Conservation (phyloP, 768 basidiomycete species). For the Mycena vulgaris region DNA sequence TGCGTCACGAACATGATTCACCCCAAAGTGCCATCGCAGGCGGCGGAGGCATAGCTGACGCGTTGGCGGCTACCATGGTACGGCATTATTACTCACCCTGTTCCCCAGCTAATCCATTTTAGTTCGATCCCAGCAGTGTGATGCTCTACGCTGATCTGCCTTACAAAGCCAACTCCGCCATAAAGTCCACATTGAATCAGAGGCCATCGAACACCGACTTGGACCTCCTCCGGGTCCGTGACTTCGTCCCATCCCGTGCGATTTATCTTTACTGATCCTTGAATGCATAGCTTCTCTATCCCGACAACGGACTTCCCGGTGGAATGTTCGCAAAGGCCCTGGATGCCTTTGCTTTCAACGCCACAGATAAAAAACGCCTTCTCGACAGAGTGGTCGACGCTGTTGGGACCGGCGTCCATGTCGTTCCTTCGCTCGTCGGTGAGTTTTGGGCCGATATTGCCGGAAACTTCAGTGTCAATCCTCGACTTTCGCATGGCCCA, state of each 20-base stretch:
- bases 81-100: neutral
- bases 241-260: neutral
- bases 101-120: neutral
- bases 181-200: neutral
- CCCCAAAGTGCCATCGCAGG: neutral
- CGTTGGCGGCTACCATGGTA: neutral
- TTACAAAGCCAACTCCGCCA: neutral
- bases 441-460: neutral
- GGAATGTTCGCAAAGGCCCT: conserved; percentile 10
- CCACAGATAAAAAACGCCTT: neutral
- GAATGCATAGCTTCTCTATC: conserved; percentile 11
- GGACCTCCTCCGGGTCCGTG: neutral
- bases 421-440: neutral
- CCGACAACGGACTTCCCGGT: neutral
- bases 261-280: too few relatives aligned
- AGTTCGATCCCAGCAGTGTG: conserved; percentile 26
- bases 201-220: conserved; percentile 8
- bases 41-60: too few relatives aligned
- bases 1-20: neutral
- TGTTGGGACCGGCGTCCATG: neutral
- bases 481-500: neutral
- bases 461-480: neutral
- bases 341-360: neutral
- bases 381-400: neutral
- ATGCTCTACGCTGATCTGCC: conserved; percentile 12